Conservation (phyloP, 805 yeast genomes). For the Wickerhamomyces canadensis region DNA sequence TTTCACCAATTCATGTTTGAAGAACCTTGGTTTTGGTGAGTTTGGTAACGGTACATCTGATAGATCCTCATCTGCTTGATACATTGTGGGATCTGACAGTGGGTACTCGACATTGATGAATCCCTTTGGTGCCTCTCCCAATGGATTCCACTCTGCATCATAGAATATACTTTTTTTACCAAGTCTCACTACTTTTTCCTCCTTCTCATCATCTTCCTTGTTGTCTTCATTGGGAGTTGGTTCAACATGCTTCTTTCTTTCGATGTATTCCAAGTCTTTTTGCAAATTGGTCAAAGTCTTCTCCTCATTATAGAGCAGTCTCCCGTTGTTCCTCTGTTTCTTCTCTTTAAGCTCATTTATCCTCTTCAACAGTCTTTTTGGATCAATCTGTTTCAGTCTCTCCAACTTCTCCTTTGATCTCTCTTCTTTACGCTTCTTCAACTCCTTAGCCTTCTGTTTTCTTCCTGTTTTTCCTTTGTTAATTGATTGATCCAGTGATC, state of each 20-base stretch:
- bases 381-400: slow-evolving; percentile 21
- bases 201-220: slow-evolving; percentile 2
- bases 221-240: slow-evolving; percentile 10
- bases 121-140: slow-evolving; percentile 46
- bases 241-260: too few species aligned
- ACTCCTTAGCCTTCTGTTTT: slow-evolving; percentile 22
- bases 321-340: slow-evolving; percentile 31
- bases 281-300: slow-evolving; percentile 28
- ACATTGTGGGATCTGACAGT: background rate
- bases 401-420: slow-evolving; percentile 18
- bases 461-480: slow-evolving; percentile 12
- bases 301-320: slow-evolving; percentile 29
- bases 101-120: slow-evolving; percentile 5
- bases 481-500: background rate
- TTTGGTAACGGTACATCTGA: slow-evolving; percentile 27
- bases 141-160: slow-evolving; percentile 62
- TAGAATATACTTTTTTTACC: slow-evolving; percentile 51
- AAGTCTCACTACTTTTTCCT: slow-evolving; percentile 18
- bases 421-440: slow-evolving; percentile 21
- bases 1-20: slow-evolving; percentile 7
- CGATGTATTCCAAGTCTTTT: slow-evolving; percentile 36
- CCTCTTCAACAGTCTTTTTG: slow-evolving; percentile 14
- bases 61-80: slow-evolving; percentile 19
- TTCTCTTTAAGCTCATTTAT: slow-evolving; percentile 22
- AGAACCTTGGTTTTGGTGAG: slow-evolving; percentile 17